Evolutionary conservation across 257 asterid genomes (phyloP).

Genomic region (Leonotis leonurus): DNA sequence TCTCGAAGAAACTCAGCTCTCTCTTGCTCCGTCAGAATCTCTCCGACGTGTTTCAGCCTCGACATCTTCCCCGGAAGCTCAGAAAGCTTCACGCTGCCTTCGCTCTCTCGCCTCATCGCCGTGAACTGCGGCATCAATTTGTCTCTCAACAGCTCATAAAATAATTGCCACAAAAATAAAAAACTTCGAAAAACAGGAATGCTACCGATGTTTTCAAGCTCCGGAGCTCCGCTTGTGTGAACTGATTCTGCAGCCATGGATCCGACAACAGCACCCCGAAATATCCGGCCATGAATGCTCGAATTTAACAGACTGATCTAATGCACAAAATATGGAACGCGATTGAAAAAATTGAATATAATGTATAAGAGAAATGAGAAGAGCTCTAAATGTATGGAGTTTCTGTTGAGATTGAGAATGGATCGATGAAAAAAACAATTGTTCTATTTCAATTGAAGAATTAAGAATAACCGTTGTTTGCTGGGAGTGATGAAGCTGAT

Average conservation of each 20-base stretch:
- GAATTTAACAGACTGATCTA: neutral
- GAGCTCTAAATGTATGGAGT: too few relatives aligned
- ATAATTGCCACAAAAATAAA: neutral
- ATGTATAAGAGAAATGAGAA: too few relatives aligned
- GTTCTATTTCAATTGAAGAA: neutral
- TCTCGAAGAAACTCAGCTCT: constrained; percentile 62
- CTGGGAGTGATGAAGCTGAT: neutral
- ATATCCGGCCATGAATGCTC: constrained; percentile 60
- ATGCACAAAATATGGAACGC: too few relatives aligned
- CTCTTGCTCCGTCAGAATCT: constrained; percentile 71
- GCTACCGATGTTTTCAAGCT: constrained; percentile 73
- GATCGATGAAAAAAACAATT: neutral
- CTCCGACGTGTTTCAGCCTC: constrained; percentile 75
- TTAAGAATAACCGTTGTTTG: neutral
- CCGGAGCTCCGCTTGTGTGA: constrained; percentile 88
- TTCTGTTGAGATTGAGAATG: neutral
- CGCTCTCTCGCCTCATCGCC: constrained; percentile 66
- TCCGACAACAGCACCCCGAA: constrained; percentile 76
- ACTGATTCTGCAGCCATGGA: constrained; percentile 96
- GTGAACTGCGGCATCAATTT: constrained; percentile 38
- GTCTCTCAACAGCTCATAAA: constrained; percentile 9
- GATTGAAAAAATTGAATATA: too few relatives aligned
- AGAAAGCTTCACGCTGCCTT: constrained; percentile 48
- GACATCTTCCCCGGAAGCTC: constrained; percentile 80
- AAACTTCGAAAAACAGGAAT: neutral